Base-by-base conservation (phyloP, 2,329 filamentous ascomycete genomes). In the Aspergillus hiratsukae region DNA sequence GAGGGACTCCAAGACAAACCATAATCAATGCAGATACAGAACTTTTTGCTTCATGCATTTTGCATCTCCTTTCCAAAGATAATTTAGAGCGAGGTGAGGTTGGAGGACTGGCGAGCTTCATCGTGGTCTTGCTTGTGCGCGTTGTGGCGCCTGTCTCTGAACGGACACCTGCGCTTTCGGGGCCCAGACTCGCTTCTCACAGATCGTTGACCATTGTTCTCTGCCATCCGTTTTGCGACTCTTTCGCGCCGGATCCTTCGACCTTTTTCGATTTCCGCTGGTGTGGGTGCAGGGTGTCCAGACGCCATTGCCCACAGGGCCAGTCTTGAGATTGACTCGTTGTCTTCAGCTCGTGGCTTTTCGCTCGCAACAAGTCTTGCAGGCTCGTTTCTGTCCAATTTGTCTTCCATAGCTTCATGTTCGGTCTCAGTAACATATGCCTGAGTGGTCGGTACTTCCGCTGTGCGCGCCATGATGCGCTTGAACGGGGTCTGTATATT, bases 251-350 rank as follows among this genome's bases (percentile, higher is more conserved):
- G 53, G 5, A 55, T 48, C 17, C n/a, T 51, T 4, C 48, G 40
- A n/a, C 53, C 53, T n/a, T 55, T 27, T 29, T 52, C 53, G 43
- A 55, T 25, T n/a, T 54, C 53, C 10, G 19, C 48, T 6, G 48
- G 3, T 10, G 27, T 51, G 5, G 37, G 40, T 46, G 21, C 21
- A 40, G 21, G 45, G n/a, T 50, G 17, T n/a, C 49, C 49, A 23
- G 6, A 23, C 6, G 49, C 49, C 0, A 9, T 25, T 23, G 19
- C 19, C 49, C 49, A 37, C 8, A 19, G n/a, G 5, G 8, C 17
- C 48, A 50, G 37, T 19, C n/a, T 37, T 8, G 48, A 14, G 48
- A 31, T 50, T 31, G 27, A 14, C 8, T 49, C 27, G n/a, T 49
- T 11, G 1, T 4, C 9, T 21, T 43, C n/a, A 21, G n/a, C n/a